Evolutionary conservation across 176 grass and related monocot species (phyloP).

Genomic region (Secale cereale): DNA sequence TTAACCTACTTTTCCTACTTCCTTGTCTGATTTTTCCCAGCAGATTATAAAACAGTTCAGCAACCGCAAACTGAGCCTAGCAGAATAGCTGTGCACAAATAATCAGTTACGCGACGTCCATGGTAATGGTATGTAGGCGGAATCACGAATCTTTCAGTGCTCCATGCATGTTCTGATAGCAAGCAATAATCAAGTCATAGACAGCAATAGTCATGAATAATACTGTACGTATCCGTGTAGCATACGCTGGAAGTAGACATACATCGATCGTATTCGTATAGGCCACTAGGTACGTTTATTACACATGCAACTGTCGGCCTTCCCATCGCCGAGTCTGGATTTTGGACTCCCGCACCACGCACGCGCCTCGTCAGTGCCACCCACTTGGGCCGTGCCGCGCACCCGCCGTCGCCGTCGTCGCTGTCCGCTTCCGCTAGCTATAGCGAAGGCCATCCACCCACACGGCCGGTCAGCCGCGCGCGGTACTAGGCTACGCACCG

Average conservation of each 20-base stretch:
- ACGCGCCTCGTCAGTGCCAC: not conserved
- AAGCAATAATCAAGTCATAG: no score
- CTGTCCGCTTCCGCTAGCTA: not conserved
- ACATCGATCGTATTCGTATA: not conserved
- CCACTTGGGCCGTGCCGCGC: conserved; percentile 5
- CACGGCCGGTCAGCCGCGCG: not conserved
- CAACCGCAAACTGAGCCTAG: no score
- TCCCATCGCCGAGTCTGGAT: not conserved
- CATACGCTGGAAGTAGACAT: not conserved
- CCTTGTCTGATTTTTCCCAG: no score
- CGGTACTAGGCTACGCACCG: not conserved
- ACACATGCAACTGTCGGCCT: not conserved
- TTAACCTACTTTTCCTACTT: no score
- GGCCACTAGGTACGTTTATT: not conserved
- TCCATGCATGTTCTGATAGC: no score
- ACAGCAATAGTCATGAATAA: no score
- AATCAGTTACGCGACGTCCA: no score
- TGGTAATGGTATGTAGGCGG: no score
- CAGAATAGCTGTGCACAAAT: no score
- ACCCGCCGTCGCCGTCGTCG: not conserved
- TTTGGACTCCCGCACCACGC: not conserved
- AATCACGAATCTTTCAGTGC: no score
- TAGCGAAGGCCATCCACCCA: not conserved
- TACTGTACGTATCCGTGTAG: not conserved
- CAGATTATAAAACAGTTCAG: no score